Conservation (phyloP, 208 protist species). For the Naegleria fowleri region DNA sequence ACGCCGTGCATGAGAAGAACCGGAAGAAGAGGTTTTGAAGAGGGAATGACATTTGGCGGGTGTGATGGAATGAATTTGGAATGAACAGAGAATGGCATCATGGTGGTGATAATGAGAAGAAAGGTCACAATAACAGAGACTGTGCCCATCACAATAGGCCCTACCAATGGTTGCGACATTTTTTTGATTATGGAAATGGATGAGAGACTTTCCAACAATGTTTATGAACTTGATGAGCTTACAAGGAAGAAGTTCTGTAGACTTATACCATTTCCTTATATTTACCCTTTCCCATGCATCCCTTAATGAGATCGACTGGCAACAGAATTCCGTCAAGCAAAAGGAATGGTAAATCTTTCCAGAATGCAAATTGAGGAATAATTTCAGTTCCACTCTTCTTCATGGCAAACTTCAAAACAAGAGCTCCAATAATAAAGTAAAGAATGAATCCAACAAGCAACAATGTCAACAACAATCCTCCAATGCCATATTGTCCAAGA, state of each 20-base stretch:
- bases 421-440: slow-evolving; percentile 10
- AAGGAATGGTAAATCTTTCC: background rate
- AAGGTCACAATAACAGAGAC: too few species aligned
- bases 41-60: too few species aligned
- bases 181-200: too few species aligned
- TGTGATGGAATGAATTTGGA: too few species aligned
- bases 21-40: background rate
- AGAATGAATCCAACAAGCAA: background rate
- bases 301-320: background rate
- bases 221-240: too few species aligned
- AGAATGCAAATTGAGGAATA: slow-evolving; percentile 7
- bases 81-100: too few species aligned
- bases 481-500: slow-evolving; percentile 4
- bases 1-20: background rate
- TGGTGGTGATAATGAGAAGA: too few species aligned
- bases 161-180: too few species aligned
- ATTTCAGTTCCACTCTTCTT: background rate
- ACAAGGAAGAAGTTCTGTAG: too few species aligned
- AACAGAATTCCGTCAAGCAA: slow-evolving; percentile 7
- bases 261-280: background rate
- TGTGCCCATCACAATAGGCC: too few species aligned
- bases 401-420: background rate
- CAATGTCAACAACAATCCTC: background rate
- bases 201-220: too few species aligned
- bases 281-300: too few species aligned